Base-by-base conservation (phyloP, 495 filamentous ascomycete species). In the Penicillium ucsense region DNA sequence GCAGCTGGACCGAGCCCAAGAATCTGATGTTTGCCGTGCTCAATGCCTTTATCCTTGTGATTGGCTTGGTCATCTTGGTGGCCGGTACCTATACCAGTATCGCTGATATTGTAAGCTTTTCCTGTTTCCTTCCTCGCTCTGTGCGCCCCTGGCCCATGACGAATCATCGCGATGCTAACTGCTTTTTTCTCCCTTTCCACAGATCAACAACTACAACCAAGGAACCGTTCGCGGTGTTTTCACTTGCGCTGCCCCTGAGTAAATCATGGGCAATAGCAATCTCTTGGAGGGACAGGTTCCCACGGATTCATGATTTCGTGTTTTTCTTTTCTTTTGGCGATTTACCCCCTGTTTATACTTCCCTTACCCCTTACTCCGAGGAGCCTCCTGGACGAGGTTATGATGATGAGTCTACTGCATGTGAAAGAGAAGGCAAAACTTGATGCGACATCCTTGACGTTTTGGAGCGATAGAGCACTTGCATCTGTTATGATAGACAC, bases 71-170 rank as follows among this genome's bases (percentile, higher is more conserved):
- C 30, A 65, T 78, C n/a, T 57, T 82, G 36, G 78, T 72, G 6
- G 68, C 71, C 7, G 79, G 79, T 29, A 79, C 77, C 5, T 82
- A 82, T 42, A 62, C 78, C 1, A 73, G 68, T 55, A 64, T 80
- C 35, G 60, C 68, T 45, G 78, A 82, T 51, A 81, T 82, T 58
- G 72, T 80, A 65, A 76, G 76, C 72, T 35, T 43, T 39, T 4
- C 11, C 4, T 32, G 38, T 4, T 20, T 2, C 1, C 20, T 20
- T 20, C 20, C 20, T 20, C 37, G 35, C 6, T 30, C 8, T 12
- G 9, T 38, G 27, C 31, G 1, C 34, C 10, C 34, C 34, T 35
- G 7, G 7, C 20, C 20, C 20, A 20, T 20, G 20, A 20, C 20
- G 20, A 20, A 20, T 20, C 20, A 20, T 2, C 20, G 20, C 20